Evolutionary conservation across 1,284 basidiomycete species (phyloP).

Genomic region (Moniliella sp.): DNA sequence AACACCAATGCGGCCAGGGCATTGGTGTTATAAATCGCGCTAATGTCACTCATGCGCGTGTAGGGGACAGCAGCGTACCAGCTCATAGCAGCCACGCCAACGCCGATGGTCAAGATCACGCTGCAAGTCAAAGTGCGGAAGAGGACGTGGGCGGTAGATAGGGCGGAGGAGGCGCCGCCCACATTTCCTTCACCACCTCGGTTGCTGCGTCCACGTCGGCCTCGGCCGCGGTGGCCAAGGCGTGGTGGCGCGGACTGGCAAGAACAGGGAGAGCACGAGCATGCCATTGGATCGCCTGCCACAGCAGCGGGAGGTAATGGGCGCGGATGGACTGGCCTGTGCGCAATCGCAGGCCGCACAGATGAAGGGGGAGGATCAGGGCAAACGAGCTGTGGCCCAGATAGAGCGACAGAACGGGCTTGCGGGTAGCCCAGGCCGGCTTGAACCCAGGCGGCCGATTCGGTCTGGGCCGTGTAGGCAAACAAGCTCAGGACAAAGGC

Average conservation of each 20-base stretch:
- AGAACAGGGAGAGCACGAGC: too few species aligned
- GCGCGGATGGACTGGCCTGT: slow-evolving; percentile 7
- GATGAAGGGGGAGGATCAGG: slow-evolving; percentile 21
- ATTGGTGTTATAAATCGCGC: slow-evolving; percentile 32
- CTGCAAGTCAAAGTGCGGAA: too few species aligned
- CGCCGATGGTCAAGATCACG: slow-evolving; percentile 21
- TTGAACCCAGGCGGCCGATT: slow-evolving; percentile 29
- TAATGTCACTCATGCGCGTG: slow-evolving; percentile 33
- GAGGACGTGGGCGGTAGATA: too few species aligned
- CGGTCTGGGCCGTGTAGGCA: slow-evolving; percentile 29
- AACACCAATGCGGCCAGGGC: slow-evolving; percentile 31
- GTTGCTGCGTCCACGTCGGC: too few species aligned
- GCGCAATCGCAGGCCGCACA: slow-evolving; percentile 11
- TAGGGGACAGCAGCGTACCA: slow-evolving; percentile 31
- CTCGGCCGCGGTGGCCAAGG: too few species aligned
- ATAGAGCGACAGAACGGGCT: slow-evolving; percentile 25
- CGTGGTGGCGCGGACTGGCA: too few species aligned
- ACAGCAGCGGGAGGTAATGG: slow-evolving; percentile 15
- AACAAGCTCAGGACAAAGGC: slow-evolving; percentile 20
- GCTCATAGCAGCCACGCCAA: slow-evolving; percentile 25
- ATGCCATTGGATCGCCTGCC: too few species aligned
- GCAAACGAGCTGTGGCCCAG: slow-evolving; percentile 25
- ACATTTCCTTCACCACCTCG: too few species aligned
- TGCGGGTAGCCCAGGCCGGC: slow-evolving; percentile 20
- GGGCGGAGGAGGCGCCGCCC: too few species aligned